Evolutionary conservation across 768 basidiomycete species (phyloP).

Genomic region (Calocera cornea): DNA sequence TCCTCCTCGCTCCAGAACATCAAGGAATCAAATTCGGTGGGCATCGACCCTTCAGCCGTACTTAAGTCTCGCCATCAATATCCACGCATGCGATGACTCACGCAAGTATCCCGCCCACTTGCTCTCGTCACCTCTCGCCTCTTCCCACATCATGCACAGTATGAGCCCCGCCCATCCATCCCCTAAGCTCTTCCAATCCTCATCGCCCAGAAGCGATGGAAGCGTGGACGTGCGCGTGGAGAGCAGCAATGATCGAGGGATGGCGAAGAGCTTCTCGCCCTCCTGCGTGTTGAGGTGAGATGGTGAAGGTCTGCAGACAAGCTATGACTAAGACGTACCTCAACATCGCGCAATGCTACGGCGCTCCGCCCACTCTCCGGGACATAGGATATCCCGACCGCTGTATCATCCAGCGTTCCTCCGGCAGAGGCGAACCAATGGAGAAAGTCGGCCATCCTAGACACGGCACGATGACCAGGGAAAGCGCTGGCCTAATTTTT

Average conservation of each 20-base stretch:
- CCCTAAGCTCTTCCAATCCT: constrained; percentile 55
- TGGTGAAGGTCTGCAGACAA: too few species aligned
- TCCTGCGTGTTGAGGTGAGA: too few species aligned
- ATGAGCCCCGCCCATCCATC: constrained; percentile 80
- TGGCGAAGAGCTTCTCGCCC: constrained; percentile 62
- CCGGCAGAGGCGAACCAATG: constrained; percentile 19
- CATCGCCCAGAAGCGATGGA: constrained; percentile 41
- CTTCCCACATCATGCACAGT: constrained; percentile 94
- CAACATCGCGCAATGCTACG: constrained; percentile 58
- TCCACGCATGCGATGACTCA: constrained; percentile 19
- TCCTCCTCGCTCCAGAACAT: constrained; percentile 87
- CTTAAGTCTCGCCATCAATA: background rate
- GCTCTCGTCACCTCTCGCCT: constrained; percentile 43
- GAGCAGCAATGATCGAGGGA: constrained; percentile 65
- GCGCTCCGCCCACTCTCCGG: constrained; percentile 49
- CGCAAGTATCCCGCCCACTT: constrained; percentile 63
- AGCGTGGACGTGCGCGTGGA: constrained; percentile 65
- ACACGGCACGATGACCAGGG: background rate
- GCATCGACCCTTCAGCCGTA: constrained; percentile 43
- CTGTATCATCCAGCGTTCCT: constrained; percentile 10
- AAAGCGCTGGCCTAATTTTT: background rate
- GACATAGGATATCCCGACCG: constrained; percentile 21
- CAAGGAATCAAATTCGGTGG: constrained; percentile 64
- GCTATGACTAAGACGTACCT: too few species aligned
- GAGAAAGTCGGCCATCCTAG: constrained; percentile 10